Conservation (phyloP, 345 rosid species). For the Trapa incisa region DNA sequence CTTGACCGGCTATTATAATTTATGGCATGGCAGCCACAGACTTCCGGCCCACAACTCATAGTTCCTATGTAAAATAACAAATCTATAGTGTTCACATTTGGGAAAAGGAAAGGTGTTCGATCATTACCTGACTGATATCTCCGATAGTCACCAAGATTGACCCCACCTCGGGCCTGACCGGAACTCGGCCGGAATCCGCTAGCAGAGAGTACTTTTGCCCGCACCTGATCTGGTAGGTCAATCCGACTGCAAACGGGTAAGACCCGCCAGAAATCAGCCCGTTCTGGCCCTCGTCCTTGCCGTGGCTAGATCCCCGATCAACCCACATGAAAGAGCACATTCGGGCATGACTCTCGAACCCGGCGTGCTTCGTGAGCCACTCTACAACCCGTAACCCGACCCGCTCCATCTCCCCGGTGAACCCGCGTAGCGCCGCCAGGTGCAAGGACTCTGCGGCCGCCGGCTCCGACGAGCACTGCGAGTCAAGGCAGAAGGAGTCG, state of each 20-base stretch:
- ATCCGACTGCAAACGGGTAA: slow-evolving; percentile 60
- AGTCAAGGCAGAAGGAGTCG: slow-evolving; percentile 49
- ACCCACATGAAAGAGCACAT: slow-evolving; percentile 43
- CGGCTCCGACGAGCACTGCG: slow-evolving; percentile 23
- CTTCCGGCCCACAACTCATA: too few species aligned
- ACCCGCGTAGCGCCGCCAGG: slow-evolving; percentile 30
- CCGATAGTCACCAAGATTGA: slow-evolving; percentile 59
- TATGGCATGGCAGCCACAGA: too few species aligned
- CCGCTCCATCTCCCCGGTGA: slow-evolving; percentile 36
- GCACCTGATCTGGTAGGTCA: slow-evolving; percentile 49
- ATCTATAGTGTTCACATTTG: too few species aligned
- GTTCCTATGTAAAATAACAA: too few species aligned
- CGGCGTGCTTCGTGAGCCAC: slow-evolving; percentile 25
- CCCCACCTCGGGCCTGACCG: slow-evolving; percentile 39
- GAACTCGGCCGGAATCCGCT: slow-evolving; percentile 48
- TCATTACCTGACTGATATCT: slow-evolving; percentile 53
- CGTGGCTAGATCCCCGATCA: slow-evolving; percentile 19
- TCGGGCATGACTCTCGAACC: slow-evolving; percentile 50
- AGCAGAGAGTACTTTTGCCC: slow-evolving; percentile 26
- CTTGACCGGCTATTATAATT: too few species aligned
- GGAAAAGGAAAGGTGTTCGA: background rate
- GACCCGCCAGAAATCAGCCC: slow-evolving; percentile 35
- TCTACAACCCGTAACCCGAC: slow-evolving; percentile 42
- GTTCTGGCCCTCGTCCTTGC: background rate
- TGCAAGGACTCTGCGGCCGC: slow-evolving; percentile 9